Evolutionary conservation across 2,329 filamentous ascomycete species (phyloP), one percentile per base, ranked within the genome.

Genomic region (Alternaria burnsii): DNA sequence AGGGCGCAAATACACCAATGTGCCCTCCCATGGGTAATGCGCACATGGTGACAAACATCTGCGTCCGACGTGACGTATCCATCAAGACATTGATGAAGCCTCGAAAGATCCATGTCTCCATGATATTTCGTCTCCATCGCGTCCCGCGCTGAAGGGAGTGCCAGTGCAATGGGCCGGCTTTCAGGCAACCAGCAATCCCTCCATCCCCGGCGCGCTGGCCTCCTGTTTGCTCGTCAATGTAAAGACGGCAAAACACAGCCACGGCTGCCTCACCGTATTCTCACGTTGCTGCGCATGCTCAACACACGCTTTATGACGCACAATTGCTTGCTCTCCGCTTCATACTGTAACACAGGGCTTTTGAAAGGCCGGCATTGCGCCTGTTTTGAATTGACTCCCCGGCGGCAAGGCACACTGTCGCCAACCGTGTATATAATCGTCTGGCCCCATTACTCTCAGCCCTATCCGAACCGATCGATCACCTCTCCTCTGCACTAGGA

Each of bases 241-340:
- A 48, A 28, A 36, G 38, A 57, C 34, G 42, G 44, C 36, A 46
- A 50, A 36, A 62, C 64, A 66, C 68, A 63, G 70, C 67, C 68
- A 67, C 65, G 61, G 34, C 26, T n/a, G 14, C 48, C 54, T 64
- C 61, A 67, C 67, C 62, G 66, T 58, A 52, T 43, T 26, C 50
- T 24, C 46, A 46, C 34, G 42, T 36, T 40, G 62, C 58, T 67
- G 64, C 63, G 65, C 67, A 65, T 66, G 32, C 56, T 56, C 62
- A 61, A 59, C 56, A 34, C 47, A 47, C 62, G 47, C 52, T 69
- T 60, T 61, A 65, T 68, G 68, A 63, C 67, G 68, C 69, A 66
- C 43, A 28, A 43, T 24, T 36, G 34, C 59, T 41, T 57, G 42
- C 46, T 53, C 34, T 24, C 26, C 20, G 55, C 55, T 55, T 34